Evolutionary conservation across 192 early-diverging fungal species (phyloP).

Genomic region (Coemansia pectinata): DNA sequence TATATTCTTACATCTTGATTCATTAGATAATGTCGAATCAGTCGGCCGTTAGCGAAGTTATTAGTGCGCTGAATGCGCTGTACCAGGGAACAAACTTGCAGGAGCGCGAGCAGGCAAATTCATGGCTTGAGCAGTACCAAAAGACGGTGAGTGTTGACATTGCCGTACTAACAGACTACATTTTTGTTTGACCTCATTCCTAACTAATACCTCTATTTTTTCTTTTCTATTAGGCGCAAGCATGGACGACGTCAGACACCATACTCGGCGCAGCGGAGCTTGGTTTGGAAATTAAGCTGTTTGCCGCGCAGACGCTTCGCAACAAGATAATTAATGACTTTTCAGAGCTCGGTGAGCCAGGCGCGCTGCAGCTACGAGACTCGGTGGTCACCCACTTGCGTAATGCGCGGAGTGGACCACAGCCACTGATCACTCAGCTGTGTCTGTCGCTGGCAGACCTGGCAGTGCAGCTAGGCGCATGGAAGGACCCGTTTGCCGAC

Average conservation of each 20-base stretch:
- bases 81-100: conserved; percentile 39
- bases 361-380: conserved; percentile 70
- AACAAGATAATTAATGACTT: conserved; percentile 89
- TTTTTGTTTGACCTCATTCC: neutral
- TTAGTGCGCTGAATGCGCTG: conserved; percentile 43
- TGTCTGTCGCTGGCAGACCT: conserved; percentile 82
- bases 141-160: conserved; percentile 66
- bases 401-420: conserved; percentile 58
- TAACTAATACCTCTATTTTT: neutral
- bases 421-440: conserved; percentile 75
- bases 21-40: conserved; percentile 19
- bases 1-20: conserved; percentile 1
- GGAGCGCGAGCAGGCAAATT: conserved; percentile 60
- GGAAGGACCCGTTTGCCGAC: conserved; percentile 78
- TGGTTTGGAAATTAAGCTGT: conserved; percentile 66
- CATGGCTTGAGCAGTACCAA: conserved; percentile 86
- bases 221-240: conserved; percentile 60
- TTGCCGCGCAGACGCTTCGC: conserved; percentile 92
- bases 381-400: conserved; percentile 73
- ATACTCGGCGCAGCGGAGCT: conserved; percentile 63
- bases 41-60: conserved; percentile 28
- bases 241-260: conserved; percentile 81
- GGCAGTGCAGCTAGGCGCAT: conserved; percentile 75
- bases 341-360: conserved; percentile 66
- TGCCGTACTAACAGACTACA: neutral